Base-by-base conservation (phyloP, 2,329 filamentous ascomycete species). In the Elsinoe australis region DNA sequence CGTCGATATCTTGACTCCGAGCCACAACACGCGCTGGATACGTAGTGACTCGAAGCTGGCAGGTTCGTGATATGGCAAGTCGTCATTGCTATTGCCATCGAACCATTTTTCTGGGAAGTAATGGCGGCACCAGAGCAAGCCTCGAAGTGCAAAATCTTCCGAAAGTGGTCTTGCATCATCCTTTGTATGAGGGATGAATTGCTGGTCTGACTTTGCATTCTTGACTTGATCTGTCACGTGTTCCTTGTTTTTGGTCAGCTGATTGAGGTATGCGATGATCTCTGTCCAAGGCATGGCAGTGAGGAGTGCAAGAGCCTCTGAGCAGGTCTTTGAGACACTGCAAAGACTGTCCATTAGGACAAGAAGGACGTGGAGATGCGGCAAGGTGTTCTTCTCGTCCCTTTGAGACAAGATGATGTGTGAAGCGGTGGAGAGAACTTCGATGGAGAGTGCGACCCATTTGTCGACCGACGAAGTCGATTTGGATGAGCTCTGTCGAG, bases 101-200 rank as follows among this genome's bases (percentile, higher is more conserved):
- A 85, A 85, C 76, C 77, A 85, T 0, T 70, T 65, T 0, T 62
- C 49, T 0, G 80, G 79, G 47, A 76, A 80, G 49, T 82, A 82
- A 8, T 69, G 67, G 2, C 78, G 70, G 0, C 73, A 68, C 68
- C 79, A 85, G 1, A 79, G 60, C 1, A 85, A 65, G 0, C 83
- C 83, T 1, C 80, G 71, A 49, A 86, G 72, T 0, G 76, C 71
- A 54, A 78, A 85, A 52, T 88, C 84, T 41, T 87, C 84, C 0
- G 82, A 80, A 0, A 87, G 60, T 0, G 83, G 82, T 1, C 72
- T 67, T 1, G 69, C 70, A 0, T 70, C 60, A 1, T 64, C 69
- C 67, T 1, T 68, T 68, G 2, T 67, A 58, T 61, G 22, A 58
- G 66, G 24, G 66, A 62, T 53, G 64, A 51, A 78, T 64, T 19